Percentiles rank a stretch among this genome's conserved stretches.
Evolutionary conservation across 2,329 filamentous ascomycete species (phyloP).

Genomic region (Xylariaceae sp.): DNA sequence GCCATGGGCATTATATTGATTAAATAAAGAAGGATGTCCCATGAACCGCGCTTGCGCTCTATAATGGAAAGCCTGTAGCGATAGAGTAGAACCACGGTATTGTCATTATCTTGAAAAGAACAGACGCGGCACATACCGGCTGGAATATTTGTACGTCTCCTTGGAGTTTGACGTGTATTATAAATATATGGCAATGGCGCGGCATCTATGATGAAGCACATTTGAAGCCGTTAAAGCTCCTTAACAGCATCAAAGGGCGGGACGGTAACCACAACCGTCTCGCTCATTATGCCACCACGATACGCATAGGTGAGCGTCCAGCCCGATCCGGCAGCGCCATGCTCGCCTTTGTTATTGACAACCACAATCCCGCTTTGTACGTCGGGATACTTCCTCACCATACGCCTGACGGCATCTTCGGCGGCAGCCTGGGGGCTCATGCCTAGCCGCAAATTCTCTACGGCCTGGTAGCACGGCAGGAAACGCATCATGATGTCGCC

Average conservation of each 20-base stretch:
- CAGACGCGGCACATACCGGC: too few species aligned
- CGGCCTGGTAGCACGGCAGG: conserved; percentile 62
- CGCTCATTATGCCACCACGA: conserved; percentile 53
- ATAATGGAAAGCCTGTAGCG: too few species aligned
- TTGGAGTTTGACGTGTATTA: too few species aligned
- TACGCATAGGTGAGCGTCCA: conserved; percentile 63
- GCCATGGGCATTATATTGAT: too few species aligned
- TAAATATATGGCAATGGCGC: too few species aligned
- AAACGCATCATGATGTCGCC: conserved; percentile 65
- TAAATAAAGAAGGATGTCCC: too few species aligned
- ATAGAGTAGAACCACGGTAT: too few species aligned
- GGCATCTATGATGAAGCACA: too few species aligned
- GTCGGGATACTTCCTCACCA: conserved; percentile 54
- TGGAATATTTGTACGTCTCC: too few species aligned
- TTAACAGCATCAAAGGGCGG: conserved; percentile 39
- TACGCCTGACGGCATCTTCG: conserved; percentile 56
- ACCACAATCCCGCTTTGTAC: conserved; percentile 58
- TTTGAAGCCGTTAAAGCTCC: too few species aligned
- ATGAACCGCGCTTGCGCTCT: too few species aligned
- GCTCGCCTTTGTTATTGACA: conserved; percentile 53
- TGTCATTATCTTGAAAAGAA: too few species aligned
- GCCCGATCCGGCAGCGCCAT: conserved; percentile 57
- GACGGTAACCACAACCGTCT: conserved; percentile 52
- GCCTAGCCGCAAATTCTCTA: conserved; percentile 58
- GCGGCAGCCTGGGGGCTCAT: conserved; percentile 56